Conservation (phyloP, 2,329 filamentous ascomycete species). For the Pyrenochaeta sp. region DNA sequence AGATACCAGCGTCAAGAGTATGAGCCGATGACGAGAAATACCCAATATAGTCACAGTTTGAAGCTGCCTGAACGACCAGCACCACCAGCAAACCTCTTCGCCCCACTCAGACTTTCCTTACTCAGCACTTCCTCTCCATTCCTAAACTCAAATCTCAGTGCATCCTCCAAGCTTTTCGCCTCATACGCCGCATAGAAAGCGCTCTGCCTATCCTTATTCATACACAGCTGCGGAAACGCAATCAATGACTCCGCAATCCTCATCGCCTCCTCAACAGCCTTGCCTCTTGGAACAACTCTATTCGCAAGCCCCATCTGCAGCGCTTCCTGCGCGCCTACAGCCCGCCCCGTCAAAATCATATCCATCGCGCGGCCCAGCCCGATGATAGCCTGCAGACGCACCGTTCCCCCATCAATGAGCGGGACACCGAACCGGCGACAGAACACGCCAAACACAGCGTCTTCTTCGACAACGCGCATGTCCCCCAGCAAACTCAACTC, state of each 20-base stretch:
- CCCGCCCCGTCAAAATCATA: constrained; percentile 64
- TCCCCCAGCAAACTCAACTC: constrained; percentile 63
- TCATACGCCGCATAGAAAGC: constrained; percentile 61
- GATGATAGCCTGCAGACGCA: constrained; percentile 60
- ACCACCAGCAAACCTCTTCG: constrained; percentile 51
- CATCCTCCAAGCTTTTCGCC: constrained; percentile 59
- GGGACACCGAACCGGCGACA: constrained; percentile 63
- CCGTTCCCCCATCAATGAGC: constrained; percentile 61
- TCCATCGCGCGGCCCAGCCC: constrained; percentile 63
- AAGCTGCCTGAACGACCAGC: constrained; percentile 50
- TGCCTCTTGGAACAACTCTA: constrained; percentile 60
- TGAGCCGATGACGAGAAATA: neutral
- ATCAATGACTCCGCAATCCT: constrained; percentile 57
- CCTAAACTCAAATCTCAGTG: constrained; percentile 58
- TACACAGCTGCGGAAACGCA: constrained; percentile 60
- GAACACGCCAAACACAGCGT: constrained; percentile 64
- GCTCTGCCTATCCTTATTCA: constrained; percentile 59
- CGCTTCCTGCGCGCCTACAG: constrained; percentile 59
- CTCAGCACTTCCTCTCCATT: constrained; percentile 53
- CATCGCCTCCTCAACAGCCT: constrained; percentile 55
- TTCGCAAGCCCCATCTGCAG: constrained; percentile 61
- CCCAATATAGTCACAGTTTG: constrained; percentile 8
- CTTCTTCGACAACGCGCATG: constrained; percentile 61
- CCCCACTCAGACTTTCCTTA: constrained; percentile 54
- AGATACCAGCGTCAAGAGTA: too few relatives aligned